Evolutionary conservation across 257 asterid genomes (phyloP).

Genomic region (Anisodus acutangulus): DNA sequence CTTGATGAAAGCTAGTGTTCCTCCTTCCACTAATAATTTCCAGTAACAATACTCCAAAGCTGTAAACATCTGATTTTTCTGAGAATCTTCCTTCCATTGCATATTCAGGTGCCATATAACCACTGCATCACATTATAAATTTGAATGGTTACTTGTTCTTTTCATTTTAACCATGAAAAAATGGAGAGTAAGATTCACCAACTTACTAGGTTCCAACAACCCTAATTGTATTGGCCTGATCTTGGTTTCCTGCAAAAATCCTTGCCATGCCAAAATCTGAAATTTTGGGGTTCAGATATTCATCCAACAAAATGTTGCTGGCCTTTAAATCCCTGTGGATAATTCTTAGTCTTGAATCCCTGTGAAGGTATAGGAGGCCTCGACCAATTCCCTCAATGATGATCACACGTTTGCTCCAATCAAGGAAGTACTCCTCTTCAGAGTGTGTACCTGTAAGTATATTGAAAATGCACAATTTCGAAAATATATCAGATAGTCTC

Average conservation of each 20-base stretch:
- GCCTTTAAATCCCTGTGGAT: conserved; percentile 67
- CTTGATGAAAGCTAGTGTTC: too few relatives aligned
- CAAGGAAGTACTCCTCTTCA: conserved; percentile 20
- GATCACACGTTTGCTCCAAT: conserved; percentile 51
- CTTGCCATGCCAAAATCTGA: conserved; percentile 67
- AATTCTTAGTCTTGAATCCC: conserved; percentile 54
- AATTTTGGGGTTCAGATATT: conserved; percentile 59
- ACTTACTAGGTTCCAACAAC: too few relatives aligned
- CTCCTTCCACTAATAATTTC: too few relatives aligned
- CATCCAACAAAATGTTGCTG: conserved; percentile 58
- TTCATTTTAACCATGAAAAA: too few relatives aligned
- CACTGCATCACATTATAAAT: too few relatives aligned
- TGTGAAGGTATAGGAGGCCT: conserved; percentile 61
- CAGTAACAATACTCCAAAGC: conserved; percentile 54
- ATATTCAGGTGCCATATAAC: conserved; percentile 71
- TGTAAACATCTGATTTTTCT: conserved; percentile 49
- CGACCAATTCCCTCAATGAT: conserved; percentile 58
- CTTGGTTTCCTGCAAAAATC: conserved; percentile 56
- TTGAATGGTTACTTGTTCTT: too few relatives aligned
- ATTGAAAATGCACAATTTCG: too few relatives aligned
- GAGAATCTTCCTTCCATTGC: conserved; percentile 62
- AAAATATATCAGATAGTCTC: too few relatives aligned
- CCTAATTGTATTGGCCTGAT: too few relatives aligned
- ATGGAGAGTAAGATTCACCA: too few relatives aligned
- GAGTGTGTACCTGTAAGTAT: too few relatives aligned